Conservation (phyloP, 768 basidiomycete genomes). For the Naganishia friedmannii region DNA sequence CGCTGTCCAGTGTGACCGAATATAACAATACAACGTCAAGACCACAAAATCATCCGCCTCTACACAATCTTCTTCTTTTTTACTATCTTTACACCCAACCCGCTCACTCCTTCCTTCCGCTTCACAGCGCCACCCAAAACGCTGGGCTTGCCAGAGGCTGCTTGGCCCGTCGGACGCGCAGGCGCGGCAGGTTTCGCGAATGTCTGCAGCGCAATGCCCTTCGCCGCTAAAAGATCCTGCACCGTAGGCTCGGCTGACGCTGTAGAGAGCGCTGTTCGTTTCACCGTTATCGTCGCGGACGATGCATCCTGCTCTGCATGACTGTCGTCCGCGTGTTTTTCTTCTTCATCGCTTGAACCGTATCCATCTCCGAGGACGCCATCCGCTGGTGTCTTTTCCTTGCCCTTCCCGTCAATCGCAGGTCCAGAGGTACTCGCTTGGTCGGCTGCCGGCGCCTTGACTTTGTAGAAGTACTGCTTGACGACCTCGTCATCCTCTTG, state of each 20-base stretch:
- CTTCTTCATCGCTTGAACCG: constrained; percentile 29
- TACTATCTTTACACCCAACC: constrained; percentile 30
- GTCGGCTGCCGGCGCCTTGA: constrained; percentile 47
- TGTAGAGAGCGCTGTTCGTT: constrained; percentile 34
- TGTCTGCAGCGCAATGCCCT: constrained; percentile 39
- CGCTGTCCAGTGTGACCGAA: not conserved
- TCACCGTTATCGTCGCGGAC: constrained; percentile 44
- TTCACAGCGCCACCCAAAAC: constrained; percentile 43
- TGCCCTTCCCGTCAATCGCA: constrained; percentile 19
- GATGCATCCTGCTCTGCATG: constrained; percentile 27
- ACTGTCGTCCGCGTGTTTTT: constrained; percentile 32
- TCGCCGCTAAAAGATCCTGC: constrained; percentile 45
- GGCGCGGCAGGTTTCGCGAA: constrained; percentile 18
- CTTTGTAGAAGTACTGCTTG: constrained; percentile 78
- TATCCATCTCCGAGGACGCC: constrained; percentile 37
- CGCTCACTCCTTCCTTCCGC: constrained; percentile 38
- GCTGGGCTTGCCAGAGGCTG: constrained; percentile 43
- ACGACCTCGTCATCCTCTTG: constrained; percentile 91
- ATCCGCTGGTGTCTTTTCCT: constrained; percentile 49
- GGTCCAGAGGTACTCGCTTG: not conserved
- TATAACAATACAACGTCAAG: constrained; percentile 3
- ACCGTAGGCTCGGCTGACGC: constrained; percentile 43
- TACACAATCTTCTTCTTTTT: constrained; percentile 32
- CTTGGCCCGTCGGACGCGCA: constrained; percentile 31
- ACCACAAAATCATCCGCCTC: not conserved